A percentile compares a stretch with the other conserved stretches of the same genome.
phyloP scores from a whole-genome alignment of 129 eudicot species.

The Logfia minima region DNA sequence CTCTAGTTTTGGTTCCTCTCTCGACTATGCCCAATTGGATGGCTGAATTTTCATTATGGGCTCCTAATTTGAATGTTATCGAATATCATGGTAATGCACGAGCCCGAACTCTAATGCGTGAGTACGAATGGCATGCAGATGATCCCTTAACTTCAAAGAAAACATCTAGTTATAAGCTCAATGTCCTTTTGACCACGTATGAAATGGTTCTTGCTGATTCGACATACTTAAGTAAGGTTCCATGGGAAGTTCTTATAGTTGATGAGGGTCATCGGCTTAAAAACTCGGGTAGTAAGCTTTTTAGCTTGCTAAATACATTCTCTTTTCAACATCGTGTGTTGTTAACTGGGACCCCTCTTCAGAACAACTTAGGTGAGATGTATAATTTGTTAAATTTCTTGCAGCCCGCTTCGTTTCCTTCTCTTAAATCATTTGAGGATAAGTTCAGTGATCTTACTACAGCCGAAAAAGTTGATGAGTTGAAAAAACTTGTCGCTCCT shows the following conservation, averaged over 20 bases:
- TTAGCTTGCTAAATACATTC: slow-evolving; percentile 79
- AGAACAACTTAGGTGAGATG: slow-evolving; percentile 93
- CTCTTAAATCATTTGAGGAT: slow-evolving; percentile 82
- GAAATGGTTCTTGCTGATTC: slow-evolving; percentile 94
- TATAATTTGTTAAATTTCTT: slow-evolving; percentile 86
- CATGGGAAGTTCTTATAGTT: slow-evolving; percentile 97
- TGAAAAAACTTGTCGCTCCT: slow-evolving; percentile 93
- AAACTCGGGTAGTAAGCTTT: slow-evolving; percentile 84
- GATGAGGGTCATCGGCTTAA: slow-evolving; percentile 97
- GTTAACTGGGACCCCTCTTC: slow-evolving; percentile 94
- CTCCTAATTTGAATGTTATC: slow-evolving; percentile 85
- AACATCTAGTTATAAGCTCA: slow-evolving; percentile 56
- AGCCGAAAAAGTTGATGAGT: slow-evolving; percentile 84
- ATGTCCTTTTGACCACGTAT: slow-evolving; percentile 89
- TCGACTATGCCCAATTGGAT: slow-evolving; percentile 99
- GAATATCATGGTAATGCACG: slow-evolving; percentile 85
- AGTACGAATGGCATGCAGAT: slow-evolving; percentile 84
- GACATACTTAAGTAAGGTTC: slow-evolving; percentile 65
- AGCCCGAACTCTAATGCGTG: slow-evolving; percentile 69
- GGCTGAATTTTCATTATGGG: slow-evolving; percentile 89
- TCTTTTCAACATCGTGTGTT: slow-evolving; percentile 90
- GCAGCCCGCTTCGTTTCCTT: slow-evolving; percentile 88
- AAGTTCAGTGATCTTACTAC: slow-evolving; percentile 84
- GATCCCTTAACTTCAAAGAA: slow-evolving; percentile 44
- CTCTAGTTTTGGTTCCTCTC: slow-evolving; percentile 91